Base-by-base conservation (phyloP, 2,329 filamentous ascomycete genomes). In the Botrytis aclada region DNA sequence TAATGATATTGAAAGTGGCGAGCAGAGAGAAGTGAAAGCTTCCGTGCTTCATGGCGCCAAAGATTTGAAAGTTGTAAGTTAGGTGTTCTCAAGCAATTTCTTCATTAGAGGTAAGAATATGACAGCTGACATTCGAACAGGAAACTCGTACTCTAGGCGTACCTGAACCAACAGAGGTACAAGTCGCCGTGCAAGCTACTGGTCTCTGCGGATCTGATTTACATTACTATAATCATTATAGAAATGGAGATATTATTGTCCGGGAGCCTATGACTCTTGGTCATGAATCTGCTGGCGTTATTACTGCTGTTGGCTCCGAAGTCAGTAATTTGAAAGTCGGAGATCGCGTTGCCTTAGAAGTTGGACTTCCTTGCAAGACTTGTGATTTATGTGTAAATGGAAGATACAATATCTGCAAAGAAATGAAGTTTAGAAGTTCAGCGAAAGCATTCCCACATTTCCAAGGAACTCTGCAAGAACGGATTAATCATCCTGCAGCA, bases 171-270 rank as follows among this genome's bases (percentile, higher is more conserved):
- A 71, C 73, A 69, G 93, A 98, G 84, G 94, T 98, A 66, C 94
- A 94, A 61, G 83, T 98, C 74, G 93, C 93, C 71, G 89, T 98
- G 81, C 93, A 95, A 83, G 95, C 93, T 83, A 98, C 95, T 4
- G 96, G 96, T 71, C 98, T 98, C 79, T 98, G 96, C 86, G 96
- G 95, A 87, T 97, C 93, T 74, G 95, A 98, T 82, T 90, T 98
- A 73, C 95, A 98, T 85, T 98, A 98, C 86, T 98, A 95, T 94
- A 93, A 96, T 81, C 92, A 92, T 71, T 95, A 95, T 78, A 93
- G 93, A 84, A 98, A 98, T 81, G 95, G 96, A 58, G 95, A 95
- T 78, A 98, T 98, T 92, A 91, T 98, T 75, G 95, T 98, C 65
- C 88, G 88, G 77, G 92, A 88, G 80, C 92, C 95, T 80, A 93